phyloP scores from a whole-genome alignment of 2,329 filamentous ascomycete genomes.

The Exophiala sideris region DNA sequence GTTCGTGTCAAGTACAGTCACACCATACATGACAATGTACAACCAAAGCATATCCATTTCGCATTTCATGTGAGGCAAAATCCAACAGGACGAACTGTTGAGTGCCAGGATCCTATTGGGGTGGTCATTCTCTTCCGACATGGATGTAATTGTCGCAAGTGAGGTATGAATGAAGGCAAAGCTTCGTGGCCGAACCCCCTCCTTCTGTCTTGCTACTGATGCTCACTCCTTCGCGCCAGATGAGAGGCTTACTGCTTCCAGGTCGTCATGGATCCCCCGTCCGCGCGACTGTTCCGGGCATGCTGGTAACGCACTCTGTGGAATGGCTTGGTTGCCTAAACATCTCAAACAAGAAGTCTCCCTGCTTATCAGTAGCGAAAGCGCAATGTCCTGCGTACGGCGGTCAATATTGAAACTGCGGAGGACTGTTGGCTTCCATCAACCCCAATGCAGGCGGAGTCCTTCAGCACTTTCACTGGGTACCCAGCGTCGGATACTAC shows the following conservation, averaged over 20 bases:
- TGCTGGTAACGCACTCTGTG: constrained; percentile 53
- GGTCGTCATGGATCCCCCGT: constrained; percentile 53
- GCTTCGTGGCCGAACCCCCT: background rate
- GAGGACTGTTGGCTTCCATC: constrained; percentile 52
- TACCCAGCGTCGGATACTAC: constrained; percentile 46
- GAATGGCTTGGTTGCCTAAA: constrained; percentile 57
- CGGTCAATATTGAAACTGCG: constrained; percentile 47
- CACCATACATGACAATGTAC: constrained; percentile 29
- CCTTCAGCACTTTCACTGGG: constrained; percentile 55
- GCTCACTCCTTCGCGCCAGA: constrained; percentile 31
- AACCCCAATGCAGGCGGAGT: constrained; percentile 54
- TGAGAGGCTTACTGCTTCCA: constrained; percentile 49
- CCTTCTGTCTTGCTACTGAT: constrained; percentile 2
- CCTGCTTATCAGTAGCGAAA: constrained; percentile 58
- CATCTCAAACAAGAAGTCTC: constrained; percentile 49
- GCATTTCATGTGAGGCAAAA: constrained; percentile 50
- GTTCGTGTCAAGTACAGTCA: constrained; percentile 41
- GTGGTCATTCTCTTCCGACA: constrained; percentile 42
- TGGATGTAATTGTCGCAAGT: constrained; percentile 48
- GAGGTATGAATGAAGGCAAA: constrained; percentile 35
- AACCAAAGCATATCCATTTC: constrained; percentile 51
- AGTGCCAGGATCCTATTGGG: constrained; percentile 53
- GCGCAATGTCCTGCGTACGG: constrained; percentile 58
- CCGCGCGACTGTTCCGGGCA: constrained; percentile 51
- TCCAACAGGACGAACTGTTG: constrained; percentile 58